Conservation (phyloP, 169 alveolate species). For the Plasmodium coatneyi region DNA sequence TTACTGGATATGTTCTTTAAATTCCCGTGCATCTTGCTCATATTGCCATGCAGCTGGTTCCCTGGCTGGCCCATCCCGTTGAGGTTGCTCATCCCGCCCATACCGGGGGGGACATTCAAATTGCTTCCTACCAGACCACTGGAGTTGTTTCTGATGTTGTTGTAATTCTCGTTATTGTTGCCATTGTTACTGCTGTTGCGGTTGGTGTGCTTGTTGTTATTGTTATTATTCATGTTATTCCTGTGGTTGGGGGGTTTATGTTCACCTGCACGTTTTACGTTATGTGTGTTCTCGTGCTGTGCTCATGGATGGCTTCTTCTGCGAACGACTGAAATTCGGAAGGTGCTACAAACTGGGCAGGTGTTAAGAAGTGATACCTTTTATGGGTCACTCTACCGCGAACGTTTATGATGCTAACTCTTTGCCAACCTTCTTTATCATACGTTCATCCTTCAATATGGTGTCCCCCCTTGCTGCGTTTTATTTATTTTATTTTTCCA, state of each 20-base stretch:
- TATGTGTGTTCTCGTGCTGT: background rate
- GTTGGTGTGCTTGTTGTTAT: background rate
- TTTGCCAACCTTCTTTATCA: background rate
- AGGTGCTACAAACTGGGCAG: background rate
- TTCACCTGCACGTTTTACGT: background rate
- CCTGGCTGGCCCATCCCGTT: constrained; percentile 8
- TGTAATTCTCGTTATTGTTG: constrained; percentile 30
- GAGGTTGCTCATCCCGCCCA: constrained; percentile 12
- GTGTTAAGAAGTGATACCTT: background rate
- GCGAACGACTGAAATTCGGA: background rate
- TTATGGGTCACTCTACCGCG: background rate
- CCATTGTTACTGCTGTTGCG: constrained; percentile 3
- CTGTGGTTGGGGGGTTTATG: background rate
- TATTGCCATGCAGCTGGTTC: constrained; percentile 6
- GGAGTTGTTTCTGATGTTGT: constrained; percentile 22
- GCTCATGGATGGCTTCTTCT: background rate
- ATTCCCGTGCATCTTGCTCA: constrained; percentile 23
- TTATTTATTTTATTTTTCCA: background rate
- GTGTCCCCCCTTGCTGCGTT: background rate
- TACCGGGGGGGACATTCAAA: background rate
- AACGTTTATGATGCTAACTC: background rate
- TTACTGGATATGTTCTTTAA: constrained; percentile 12
- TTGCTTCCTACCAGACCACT: constrained; percentile 10
- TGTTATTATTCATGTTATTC: constrained; percentile 4
- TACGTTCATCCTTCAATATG: background rate